Conservation (phyloP, 73 alveolate genomes). For the Paramecium pentaurelia region DNA sequence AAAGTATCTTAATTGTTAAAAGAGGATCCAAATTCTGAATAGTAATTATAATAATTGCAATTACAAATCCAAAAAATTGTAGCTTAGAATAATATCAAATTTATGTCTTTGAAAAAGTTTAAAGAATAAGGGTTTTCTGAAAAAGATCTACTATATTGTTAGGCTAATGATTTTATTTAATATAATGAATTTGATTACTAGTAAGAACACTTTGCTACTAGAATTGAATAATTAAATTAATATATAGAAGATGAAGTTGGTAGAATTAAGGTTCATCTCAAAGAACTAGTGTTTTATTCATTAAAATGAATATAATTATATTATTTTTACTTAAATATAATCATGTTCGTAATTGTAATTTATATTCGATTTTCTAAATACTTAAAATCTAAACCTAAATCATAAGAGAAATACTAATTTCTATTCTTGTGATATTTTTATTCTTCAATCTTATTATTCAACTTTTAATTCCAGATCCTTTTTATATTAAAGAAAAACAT, state of each 20-base stretch:
- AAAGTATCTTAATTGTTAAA: background rate
- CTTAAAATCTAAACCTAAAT: too few relatives aligned
- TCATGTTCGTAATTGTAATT: too few relatives aligned
- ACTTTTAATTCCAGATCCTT: too few relatives aligned
- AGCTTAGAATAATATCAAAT: background rate
- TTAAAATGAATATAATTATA: background rate
- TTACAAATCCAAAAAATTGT: background rate
- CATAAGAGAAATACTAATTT: too few relatives aligned
- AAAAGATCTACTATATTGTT: background rate
- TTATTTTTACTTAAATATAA: too few relatives aligned
- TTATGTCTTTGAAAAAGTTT: background rate
- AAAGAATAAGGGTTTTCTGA: background rate
- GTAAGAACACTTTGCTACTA: background rate
- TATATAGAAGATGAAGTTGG: background rate
- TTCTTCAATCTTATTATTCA: too few relatives aligned
- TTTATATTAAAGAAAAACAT: too few relatives aligned
- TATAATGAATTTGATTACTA: background rate
- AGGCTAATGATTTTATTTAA: slow-evolving; percentile 17
- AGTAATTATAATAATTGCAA: background rate
- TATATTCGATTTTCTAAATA: too few relatives aligned
- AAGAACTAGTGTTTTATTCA: slow-evolving; percentile 8
- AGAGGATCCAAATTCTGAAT: background rate
- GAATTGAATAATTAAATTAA: background rate
- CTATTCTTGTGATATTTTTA: too few relatives aligned
- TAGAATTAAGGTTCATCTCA: background rate